A percentile compares a stretch with the other conserved stretches of the same genome.
Evolutionary conservation across 176 grass and related monocot genomes (phyloP).

Genomic region (Pontederia paniculata): DNA sequence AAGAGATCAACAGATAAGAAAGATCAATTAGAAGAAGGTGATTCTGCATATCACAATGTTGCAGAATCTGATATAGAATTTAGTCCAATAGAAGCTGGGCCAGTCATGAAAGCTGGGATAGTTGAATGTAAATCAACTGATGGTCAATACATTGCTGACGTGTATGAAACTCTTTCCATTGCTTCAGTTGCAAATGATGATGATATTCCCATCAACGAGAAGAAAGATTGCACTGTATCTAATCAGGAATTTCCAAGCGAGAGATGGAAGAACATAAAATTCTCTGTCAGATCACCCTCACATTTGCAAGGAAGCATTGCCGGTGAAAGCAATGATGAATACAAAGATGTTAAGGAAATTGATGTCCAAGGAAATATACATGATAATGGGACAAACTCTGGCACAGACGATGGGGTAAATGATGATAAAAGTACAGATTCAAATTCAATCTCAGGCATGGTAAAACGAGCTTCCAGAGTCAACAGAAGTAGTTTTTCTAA

Average conservation of each 20-base stretch:
- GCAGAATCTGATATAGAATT: neutral
- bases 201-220: constrained; percentile 31
- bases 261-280: constrained; percentile 54
- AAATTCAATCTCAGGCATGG: constrained; percentile 6
- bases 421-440: constrained; percentile 26
- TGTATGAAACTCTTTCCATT: constrained; percentile 17
- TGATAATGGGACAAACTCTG: constrained; percentile 23
- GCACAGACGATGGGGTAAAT: constrained; percentile 32
- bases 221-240: constrained; percentile 18
- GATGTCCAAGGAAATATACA: constrained; percentile 36
- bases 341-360: constrained; percentile 66
- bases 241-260: constrained; percentile 52
- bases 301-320: constrained; percentile 33
- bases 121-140: constrained; percentile 31
- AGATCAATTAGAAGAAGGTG: neutral
- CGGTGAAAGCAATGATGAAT: constrained; percentile 30
- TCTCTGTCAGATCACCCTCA: constrained; percentile 44
- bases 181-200: constrained; percentile 28
- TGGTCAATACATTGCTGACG: constrained; percentile 25
- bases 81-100: neutral
- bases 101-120: constrained; percentile 23
- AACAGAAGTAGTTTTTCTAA: constrained; percentile 40
- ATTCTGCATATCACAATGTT: neutral
- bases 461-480: constrained; percentile 38
- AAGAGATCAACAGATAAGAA: neutral